Evolutionary conservation across 23 red algal genomes (phyloP), one percentile per base, ranked within the genome.

Genomic region (Gracilaria domingensis): DNA sequence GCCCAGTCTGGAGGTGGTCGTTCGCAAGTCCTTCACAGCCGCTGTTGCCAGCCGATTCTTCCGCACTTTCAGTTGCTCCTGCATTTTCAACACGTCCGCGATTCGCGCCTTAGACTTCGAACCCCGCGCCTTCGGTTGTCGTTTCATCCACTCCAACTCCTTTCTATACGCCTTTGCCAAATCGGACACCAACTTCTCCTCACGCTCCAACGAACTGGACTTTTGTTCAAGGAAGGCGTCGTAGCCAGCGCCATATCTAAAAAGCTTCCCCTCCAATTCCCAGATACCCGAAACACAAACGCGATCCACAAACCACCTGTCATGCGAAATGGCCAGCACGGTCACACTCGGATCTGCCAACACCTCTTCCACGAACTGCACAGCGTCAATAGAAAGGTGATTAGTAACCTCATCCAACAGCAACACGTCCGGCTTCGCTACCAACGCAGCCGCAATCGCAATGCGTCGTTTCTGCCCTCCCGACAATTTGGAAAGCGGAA

Each of bases 351-450:
- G 87, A 11, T 91, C 89, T 51, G 60, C 42, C 48, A 95, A 66
- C 2, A 69, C 66, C 79, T 93, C 81, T 64, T 98, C 96, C 17
- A 98, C 76, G 85, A 93, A 98, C 82, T 75, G 60, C 11, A 98
- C 81, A 28, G 71, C 84, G 59, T 98, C 96, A 37, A 94, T 84
- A 12, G 87, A 87, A 70, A 98, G 50, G 51, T 98, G 96, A 76
- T 98, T 98, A 0, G 96, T 98, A 16, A 94, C 93, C 72, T 98
- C 96, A 82, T 98, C 96, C 26, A 95, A 59, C 55, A 98, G 57
- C 89, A 98, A 13, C 29, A 98, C 47, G 60, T 95, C 96, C 25
- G 96, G 93, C 49, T 86, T 81, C 4, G 77, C 47, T 24, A 95
- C 88, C 28, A 98, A 81, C 0, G 92, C 91, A 17, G 89, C 91